Conservation (phyloP, 129 eudicot species). For the Calendula officinalis region DNA sequence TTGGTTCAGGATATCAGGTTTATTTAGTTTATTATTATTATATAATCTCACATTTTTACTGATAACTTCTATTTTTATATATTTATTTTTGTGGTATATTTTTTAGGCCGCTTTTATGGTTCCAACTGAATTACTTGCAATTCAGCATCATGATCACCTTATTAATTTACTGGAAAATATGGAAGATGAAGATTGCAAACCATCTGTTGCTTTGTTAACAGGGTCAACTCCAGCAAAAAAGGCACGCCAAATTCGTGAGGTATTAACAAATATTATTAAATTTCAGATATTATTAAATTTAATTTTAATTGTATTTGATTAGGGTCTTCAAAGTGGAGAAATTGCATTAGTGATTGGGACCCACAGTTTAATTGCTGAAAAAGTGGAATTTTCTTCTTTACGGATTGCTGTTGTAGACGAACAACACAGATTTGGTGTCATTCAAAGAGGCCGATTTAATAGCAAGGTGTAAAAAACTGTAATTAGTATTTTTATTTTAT, state of each 20-base stretch:
- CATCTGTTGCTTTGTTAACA: constrained; percentile 79
- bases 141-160: constrained; percentile 83
- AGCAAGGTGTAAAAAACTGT: constrained; percentile 57
- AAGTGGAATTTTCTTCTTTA: constrained; percentile 73
- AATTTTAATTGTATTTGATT: constrained; percentile 12
- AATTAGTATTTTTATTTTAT: background rate
- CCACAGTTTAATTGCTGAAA: constrained; percentile 85
- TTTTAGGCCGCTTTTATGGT: constrained; percentile 97
- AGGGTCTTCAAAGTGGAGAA: constrained; percentile 90
- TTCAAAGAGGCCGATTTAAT: constrained; percentile 91
- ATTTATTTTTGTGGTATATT: background rate
- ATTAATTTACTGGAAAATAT: constrained; percentile 58
- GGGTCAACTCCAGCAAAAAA: constrained; percentile 86
- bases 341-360: constrained; percentile 86
- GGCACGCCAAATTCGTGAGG: constrained; percentile 76
- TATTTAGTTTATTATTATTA: constrained; percentile 13
- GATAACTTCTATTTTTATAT: background rate
- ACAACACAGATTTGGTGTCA: constrained; percentile 96
- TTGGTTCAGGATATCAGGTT: constrained; percentile 94
- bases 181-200: constrained; percentile 54
- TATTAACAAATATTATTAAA: constrained; percentile 14
- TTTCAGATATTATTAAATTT: constrained; percentile 4
- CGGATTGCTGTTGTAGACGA: constrained; percentile 91
- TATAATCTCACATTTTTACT: background rate
- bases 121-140: constrained; percentile 95